Percentiles rank a stretch among this genome's conserved stretches.
Conservation (phyloP, 768 basidiomycete genomes). For the Panaeolus cyanescens region DNA sequence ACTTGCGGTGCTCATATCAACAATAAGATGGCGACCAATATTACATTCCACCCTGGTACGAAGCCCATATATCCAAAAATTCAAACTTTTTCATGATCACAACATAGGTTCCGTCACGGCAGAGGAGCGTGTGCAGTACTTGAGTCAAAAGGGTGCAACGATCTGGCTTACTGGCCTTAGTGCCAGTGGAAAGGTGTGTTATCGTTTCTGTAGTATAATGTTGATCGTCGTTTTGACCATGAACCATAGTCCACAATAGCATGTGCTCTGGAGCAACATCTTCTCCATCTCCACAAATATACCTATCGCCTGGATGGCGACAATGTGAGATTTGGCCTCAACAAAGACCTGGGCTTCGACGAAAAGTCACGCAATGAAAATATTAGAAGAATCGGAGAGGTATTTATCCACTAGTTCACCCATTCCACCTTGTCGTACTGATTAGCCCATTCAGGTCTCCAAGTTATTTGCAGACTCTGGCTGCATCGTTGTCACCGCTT, state of each 20-base stretch:
- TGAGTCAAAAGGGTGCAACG: slow-evolving; percentile 85
- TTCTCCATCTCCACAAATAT: slow-evolving; percentile 84
- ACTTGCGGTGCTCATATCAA: neutral
- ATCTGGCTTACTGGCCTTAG: slow-evolving; percentile 98
- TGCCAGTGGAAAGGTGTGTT: slow-evolving; percentile 86
- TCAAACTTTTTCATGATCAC: neutral
- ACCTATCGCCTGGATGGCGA: slow-evolving; percentile 95
- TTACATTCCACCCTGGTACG: slow-evolving; percentile 72
- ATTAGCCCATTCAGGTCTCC: slow-evolving; percentile 65
- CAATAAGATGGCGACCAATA: slow-evolving; percentile 47
- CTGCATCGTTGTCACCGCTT: slow-evolving; percentile 88
- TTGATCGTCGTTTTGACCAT: neutral
- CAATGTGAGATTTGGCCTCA: slow-evolving; percentile 93
- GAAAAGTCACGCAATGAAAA: slow-evolving; percentile 92
- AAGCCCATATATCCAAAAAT: neutral
- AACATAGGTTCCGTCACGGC: slow-evolving; percentile 68
- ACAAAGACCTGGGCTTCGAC: slow-evolving; percentile 95
- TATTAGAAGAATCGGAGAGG: slow-evolving; percentile 96
- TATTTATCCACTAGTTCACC: slow-evolving; percentile 27
- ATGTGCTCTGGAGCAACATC: slow-evolving; percentile 94
- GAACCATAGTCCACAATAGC: slow-evolving; percentile 88
- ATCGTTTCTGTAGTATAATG: neutral
- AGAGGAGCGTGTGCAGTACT: slow-evolving; percentile 64
- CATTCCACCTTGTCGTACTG: neutral
- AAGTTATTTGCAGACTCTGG: slow-evolving; percentile 91